Evolutionary conservation across 768 basidiomycete genomes (phyloP).

Genomic region (Mrakia gelida): DNA sequence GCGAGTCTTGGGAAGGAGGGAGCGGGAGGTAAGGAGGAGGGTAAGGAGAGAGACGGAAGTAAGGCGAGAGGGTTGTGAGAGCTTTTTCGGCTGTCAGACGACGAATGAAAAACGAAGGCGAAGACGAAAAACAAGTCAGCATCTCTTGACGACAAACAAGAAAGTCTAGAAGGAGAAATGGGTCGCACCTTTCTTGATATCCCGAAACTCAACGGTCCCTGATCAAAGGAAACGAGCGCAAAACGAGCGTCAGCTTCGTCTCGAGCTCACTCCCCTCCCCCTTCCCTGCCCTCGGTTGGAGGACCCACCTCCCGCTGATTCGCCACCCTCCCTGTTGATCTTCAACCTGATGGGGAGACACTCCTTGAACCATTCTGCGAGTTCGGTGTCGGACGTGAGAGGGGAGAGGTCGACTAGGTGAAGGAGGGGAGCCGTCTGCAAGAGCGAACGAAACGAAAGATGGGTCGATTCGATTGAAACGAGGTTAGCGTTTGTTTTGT

Average conservation of each 20-base stretch:
- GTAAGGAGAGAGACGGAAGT: conserved; percentile 72
- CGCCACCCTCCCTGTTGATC: conserved; percentile 7
- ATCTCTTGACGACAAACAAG: too few relatives aligned
- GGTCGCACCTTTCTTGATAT: conserved; percentile 4
- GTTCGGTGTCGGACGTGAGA: conserved; percentile 16
- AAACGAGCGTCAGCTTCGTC: not conserved
- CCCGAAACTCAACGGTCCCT: conserved; percentile 12
- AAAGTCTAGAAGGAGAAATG: too few relatives aligned
- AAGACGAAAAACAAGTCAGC: not conserved
- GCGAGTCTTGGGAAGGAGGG: conserved; percentile 67
- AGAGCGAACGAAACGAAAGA: not conserved
- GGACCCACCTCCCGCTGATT: not conserved
- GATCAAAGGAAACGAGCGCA: not conserved
- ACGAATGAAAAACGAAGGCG: conserved; percentile 16
- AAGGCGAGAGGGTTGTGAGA: conserved; percentile 66
- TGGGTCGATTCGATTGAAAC: not conserved
- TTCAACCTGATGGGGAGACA: conserved; percentile 27
- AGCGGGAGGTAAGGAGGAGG: conserved; percentile 73
- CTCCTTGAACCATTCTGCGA: conserved; percentile 27
- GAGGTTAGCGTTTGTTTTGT: too few relatives aligned
- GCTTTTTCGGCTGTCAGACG: conserved; percentile 72
- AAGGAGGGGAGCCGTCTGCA: conserved; percentile 17
- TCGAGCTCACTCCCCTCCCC: not conserved
- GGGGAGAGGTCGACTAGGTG: conserved; percentile 18
- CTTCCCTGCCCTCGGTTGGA: not conserved